Base-by-base conservation (phyloP, 208 protist species). In the Phytomonas francai region DNA sequence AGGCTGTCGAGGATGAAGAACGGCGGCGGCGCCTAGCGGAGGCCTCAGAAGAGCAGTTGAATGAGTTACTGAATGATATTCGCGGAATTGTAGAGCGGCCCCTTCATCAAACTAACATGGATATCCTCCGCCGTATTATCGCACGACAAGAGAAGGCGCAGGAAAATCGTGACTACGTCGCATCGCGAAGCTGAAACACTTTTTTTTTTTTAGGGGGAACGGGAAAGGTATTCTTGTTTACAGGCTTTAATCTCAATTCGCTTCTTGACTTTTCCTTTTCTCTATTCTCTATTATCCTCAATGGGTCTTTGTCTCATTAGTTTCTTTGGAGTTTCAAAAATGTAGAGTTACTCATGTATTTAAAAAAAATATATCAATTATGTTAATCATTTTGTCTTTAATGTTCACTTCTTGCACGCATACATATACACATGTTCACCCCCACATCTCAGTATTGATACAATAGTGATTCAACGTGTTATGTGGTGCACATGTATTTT, bases 51-150 rank as follows among this genome's bases (percentile, higher is more conserved):
- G 71, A 59, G 27, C 78, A 92, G 33, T 75, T 92, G 11, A 76
- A 86, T 30, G 81, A 87, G 54, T 74, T 92, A 33, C 69, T 92
- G 63, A 76, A 76, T 9, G 81, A 88, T 68, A 75, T 92, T 9
- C 76, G 81, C 29, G 45, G 54, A 54, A 83, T 92, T 67, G 78
- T 85, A 22, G 65, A 87, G 49, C 59, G 73, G 30, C 86, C 86
- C 28, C 81, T 92, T 25, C 78, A 89, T 65, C 86, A 92, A 61
- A 88, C 80, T 31, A 92, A 92, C 76, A 92, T 92, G 63, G 86
- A 86, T 59, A 69, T 83, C 25, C 74, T 92, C 39, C 80, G 71
- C 16, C 72, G 83, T 61, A 74, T 89, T 51, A 65, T 92, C 14
- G 65, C 74, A 32, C 75, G 77, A 30, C 81, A 92, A 64, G 79